Base-by-base conservation (phyloP, 495 filamentous ascomycete species). In the Tuber borchii region DNA sequence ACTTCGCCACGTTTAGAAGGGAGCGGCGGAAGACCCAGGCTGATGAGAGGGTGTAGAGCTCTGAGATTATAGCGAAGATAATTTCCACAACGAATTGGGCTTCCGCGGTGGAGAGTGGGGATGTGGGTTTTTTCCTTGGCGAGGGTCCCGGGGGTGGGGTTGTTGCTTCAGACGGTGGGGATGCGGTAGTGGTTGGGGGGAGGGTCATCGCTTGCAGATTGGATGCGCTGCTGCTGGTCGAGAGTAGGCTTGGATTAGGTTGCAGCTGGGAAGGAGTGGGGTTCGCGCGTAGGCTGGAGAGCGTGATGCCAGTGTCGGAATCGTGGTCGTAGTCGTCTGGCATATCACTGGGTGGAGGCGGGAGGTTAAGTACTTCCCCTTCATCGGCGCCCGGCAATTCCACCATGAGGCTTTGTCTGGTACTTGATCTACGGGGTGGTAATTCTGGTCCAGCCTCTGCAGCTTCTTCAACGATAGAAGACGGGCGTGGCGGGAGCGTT, bases 11-110 rank as follows among this genome's bases (percentile, higher is more conserved):
- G 70, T 90, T 93, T 71, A 99, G 88, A 45, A 99, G 88, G 0
- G 95, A 97, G 65, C 91, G 91, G 12, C 96, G 92, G 80, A 99
- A 92, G 43, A 92, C 92, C 95, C 95, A 98, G 40, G 93, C 95
- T 9, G 94, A 97, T n/a, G 93, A 97, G 22, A 98, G 86, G 1
- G 94, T 97, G 82, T 97, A 99, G 43, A 98, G 88, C 84, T 97
- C 94, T 82, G 91, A 96, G 75, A 98, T 93, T 46, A 97, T 89
- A 65, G 95, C 95, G 83, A 99, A 99, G 76, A 97, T 89, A 72
- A 99, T 91, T 82, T 99, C 96, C 37, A 98, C 90, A 2, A 94
- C 91, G 40, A 97, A 90, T 65, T 90, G 90, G 3, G 95, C 94
- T 84, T 99, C 95, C 75, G 90, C 87, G 75, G 93, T 88, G 14